phyloP scores from a whole-genome alignment of 148 eudicot genomes.

The Chenopodium berlandieri region DNA sequence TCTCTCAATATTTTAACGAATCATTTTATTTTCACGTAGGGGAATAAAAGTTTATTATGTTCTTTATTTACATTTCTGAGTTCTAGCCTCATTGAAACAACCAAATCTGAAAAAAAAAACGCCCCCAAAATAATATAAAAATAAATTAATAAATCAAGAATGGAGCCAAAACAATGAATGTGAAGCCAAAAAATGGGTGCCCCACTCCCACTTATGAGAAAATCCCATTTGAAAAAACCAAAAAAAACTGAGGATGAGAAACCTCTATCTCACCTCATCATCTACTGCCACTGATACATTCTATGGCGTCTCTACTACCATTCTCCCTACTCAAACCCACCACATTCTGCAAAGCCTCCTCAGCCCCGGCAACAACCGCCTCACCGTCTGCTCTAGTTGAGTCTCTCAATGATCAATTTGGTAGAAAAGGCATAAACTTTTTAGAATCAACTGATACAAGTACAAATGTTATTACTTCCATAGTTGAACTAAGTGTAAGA shows the following conservation, averaged over 20 bases:
- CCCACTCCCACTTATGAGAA: slow-evolving; percentile 12
- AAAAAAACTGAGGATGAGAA: slow-evolving; percentile 26
- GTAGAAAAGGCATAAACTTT: slow-evolving; percentile 78
- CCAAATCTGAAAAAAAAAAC: too few relatives aligned
- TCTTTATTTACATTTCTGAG: too few relatives aligned
- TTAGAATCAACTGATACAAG: slow-evolving; percentile 26
- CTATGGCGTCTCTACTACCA: slow-evolving; percentile 72
- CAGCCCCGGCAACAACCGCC: slow-evolving; percentile 26
- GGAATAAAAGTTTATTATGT: too few relatives aligned
- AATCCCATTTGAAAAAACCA: slow-evolving; percentile 5
- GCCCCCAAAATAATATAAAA: too few relatives aligned
- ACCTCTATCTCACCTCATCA: slow-evolving; percentile 26
- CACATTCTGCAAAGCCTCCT: slow-evolving; percentile 38
- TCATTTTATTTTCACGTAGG: neutral
- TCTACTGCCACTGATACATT: slow-evolving; percentile 13
- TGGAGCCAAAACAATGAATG: neutral
- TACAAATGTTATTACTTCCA: slow-evolving; percentile 11
- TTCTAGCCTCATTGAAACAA: too few relatives aligned
- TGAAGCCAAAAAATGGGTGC: slow-evolving; percentile 17
- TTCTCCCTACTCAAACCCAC: slow-evolving; percentile 53
- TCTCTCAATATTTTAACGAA: too few relatives aligned
- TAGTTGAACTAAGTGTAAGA: slow-evolving; percentile 68
- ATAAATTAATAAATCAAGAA: neutral
- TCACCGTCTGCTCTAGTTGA: slow-evolving; percentile 31
- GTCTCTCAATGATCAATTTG: slow-evolving; percentile 69